Conservation (phyloP, 345 rosid genomes). For the Populus nigra region DNA sequence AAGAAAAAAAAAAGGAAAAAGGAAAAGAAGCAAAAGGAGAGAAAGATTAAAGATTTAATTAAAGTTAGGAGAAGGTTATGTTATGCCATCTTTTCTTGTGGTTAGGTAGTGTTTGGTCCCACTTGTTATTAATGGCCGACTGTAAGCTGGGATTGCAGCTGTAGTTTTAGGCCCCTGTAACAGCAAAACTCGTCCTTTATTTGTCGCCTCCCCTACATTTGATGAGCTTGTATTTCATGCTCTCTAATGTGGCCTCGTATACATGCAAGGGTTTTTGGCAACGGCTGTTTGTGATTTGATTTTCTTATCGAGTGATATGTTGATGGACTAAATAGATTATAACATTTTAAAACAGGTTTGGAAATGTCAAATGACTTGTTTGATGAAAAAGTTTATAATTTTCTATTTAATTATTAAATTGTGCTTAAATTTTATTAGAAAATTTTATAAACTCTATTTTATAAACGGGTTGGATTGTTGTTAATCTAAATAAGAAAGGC, state of each 20-base stretch:
- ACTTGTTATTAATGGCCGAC: conserved; percentile 29
- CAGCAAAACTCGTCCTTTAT: conserved; percentile 10
- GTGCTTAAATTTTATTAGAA: too few relatives aligned
- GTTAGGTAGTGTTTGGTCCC: conserved; percentile 47
- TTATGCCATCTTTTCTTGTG: conserved; percentile 14
- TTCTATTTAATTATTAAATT: too few relatives aligned
- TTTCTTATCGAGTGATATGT: too few relatives aligned
- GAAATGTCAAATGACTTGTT: too few relatives aligned
- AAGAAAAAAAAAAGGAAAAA: background rate
- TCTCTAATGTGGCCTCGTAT: background rate
- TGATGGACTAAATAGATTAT: too few relatives aligned
- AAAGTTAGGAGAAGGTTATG: background rate
- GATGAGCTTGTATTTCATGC: background rate
- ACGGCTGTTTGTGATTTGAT: too few relatives aligned
- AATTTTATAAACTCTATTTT: too few relatives aligned
- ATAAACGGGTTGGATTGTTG: too few relatives aligned
- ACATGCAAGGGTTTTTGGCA: background rate
- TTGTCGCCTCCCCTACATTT: background rate
- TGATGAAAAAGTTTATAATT: too few relatives aligned
- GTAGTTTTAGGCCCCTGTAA: conserved; percentile 15
- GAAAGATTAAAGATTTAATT: background rate
- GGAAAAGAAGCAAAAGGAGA: background rate
- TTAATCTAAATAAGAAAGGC: too few relatives aligned
- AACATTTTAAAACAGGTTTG: too few relatives aligned
- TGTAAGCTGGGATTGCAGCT: conserved; percentile 23